Evolutionary conservation across 306 rosid genomes (phyloP).

Genomic region (Inga oerstediana): DNA sequence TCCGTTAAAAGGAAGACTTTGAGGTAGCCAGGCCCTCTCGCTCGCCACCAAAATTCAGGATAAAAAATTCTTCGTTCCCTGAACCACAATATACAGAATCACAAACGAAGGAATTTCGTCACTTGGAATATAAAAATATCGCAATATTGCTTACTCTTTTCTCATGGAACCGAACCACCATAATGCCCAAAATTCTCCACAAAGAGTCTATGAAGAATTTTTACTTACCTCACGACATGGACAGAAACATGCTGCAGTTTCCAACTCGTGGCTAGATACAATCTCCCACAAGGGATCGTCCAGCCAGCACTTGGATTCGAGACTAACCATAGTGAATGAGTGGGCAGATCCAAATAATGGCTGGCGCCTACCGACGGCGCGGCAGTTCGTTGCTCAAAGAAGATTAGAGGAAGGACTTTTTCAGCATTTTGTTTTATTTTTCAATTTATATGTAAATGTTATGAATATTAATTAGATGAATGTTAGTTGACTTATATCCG

Average conservation of each 20-base stretch:
- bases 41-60: not conserved
- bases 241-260: conserved; percentile 82
- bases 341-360: too few relatives aligned
- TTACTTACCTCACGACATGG: conserved; percentile 84
- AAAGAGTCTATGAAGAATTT: conserved; percentile 67
- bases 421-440: too few relatives aligned
- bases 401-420: too few relatives aligned
- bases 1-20: not conserved
- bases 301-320: conserved; percentile 66
- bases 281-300: conserved; percentile 94
- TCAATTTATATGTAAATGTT: too few relatives aligned
- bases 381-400: not conserved
- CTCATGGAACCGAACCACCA: conserved; percentile 66
- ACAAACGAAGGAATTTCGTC: conserved; percentile 73
- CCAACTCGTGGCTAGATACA: conserved; percentile 62
- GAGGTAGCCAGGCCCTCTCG: not conserved
- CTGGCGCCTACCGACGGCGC: too few relatives aligned
- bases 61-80: conserved; percentile 39
- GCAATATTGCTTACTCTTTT: conserved; percentile 68
- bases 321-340: not conserved
- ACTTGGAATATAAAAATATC: conserved; percentile 67
- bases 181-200: conserved; percentile 48
- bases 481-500: too few relatives aligned
- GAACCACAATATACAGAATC: conserved; percentile 91
- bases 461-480: too few relatives aligned